A percentile compares a stretch with the other conserved stretches of the same genome.
phyloP scores from a whole-genome alignment of 2,329 filamentous ascomycete species.

The Camptophora hylomeconis region DNA sequence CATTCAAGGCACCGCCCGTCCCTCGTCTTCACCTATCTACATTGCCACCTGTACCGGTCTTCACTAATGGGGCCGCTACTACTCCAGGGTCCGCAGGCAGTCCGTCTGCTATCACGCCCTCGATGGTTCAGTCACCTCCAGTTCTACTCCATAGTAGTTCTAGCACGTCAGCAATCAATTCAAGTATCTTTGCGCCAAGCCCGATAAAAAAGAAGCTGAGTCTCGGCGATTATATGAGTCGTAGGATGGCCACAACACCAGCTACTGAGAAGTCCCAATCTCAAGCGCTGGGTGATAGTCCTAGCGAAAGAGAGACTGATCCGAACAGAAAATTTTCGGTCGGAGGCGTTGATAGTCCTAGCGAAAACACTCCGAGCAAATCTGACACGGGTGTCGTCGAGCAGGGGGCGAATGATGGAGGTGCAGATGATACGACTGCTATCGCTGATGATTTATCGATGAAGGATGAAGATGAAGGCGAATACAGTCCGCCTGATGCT shows the following conservation, averaged over 20 bases:
- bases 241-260: slow-evolving; percentile 24
- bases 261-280: slow-evolving; percentile 27
- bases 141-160: slow-evolving; percentile 19
- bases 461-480: slow-evolving; percentile 10
- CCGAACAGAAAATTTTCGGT: slow-evolving; percentile 6
- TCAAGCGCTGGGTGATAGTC: slow-evolving; percentile 11
- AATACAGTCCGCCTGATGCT: slow-evolving; percentile 10
- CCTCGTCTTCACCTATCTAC: slow-evolving; percentile 27
- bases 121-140: slow-evolving; percentile 20
- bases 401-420: slow-evolving; percentile 2
- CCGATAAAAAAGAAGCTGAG: slow-evolving; percentile 39
- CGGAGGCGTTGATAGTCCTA: slow-evolving; percentile 1
- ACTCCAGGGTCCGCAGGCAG: slow-evolving; percentile 12
- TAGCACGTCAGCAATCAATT: slow-evolving; percentile 17
- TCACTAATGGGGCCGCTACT: slow-evolving; percentile 15
- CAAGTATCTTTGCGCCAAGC: slow-evolving; percentile 28
- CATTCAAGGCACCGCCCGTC: slow-evolving; percentile 13
- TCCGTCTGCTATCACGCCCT: slow-evolving; percentile 19
- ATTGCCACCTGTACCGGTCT: slow-evolving; percentile 16
- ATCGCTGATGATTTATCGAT: slow-evolving; percentile 7
- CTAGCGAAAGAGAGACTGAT: slow-evolving; percentile 5
- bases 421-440: slow-evolving; percentile 3
- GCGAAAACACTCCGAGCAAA: neutral
- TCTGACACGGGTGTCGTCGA: too few species aligned
- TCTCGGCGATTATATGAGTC: slow-evolving; percentile 35